A percentile compares a stretch with the other conserved stretches of the same genome.
Conservation (phyloP, 768 basidiomycete genomes). For the Grammothele lineata region DNA sequence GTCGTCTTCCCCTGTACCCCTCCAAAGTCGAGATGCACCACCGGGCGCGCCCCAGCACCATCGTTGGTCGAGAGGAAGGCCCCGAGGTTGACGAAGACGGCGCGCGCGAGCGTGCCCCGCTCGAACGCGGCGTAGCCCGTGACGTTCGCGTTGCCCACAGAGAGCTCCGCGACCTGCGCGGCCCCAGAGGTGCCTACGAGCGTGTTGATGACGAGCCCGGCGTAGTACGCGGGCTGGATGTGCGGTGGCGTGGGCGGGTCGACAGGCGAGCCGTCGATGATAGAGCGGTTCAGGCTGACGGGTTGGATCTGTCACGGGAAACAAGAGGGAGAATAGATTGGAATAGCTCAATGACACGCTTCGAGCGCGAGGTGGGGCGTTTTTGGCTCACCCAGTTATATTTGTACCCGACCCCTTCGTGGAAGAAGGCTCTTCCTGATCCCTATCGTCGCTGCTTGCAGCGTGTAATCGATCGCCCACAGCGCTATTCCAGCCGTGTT, state of each 20-base stretch:
- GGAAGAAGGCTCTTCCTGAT: constrained; percentile 58
- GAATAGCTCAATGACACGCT: no score
- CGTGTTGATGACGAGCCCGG: constrained; percentile 55
- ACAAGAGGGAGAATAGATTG: not conserved
- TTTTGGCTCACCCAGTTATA: constrained; percentile 58
- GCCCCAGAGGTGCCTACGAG: constrained; percentile 44
- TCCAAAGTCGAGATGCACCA: constrained; percentile 40
- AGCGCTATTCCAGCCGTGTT: constrained; percentile 66
- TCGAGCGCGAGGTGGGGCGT: not conserved
- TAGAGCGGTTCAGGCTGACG: constrained; percentile 51
- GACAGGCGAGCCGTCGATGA: constrained; percentile 50
- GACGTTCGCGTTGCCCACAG: constrained; percentile 41
- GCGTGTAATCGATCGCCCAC: constrained; percentile 63
- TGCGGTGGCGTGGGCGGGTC: constrained; percentile 49
- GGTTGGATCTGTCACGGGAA: constrained; percentile 78
- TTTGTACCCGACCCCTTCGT: constrained; percentile 68
- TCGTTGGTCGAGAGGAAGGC: constrained; percentile 36
- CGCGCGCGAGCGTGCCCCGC: constrained; percentile 36
- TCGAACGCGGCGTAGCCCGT: constrained; percentile 68
- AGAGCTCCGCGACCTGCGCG: constrained; percentile 43
- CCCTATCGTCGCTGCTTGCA: constrained; percentile 54
- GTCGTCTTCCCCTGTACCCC: constrained; percentile 23
- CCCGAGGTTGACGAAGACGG: constrained; percentile 55
- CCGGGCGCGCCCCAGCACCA: constrained; percentile 33
- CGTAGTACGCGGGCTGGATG: constrained; percentile 65